Evolutionary conservation across 306 rosid species (phyloP).

Genomic region (Vachellia collinsii): DNA sequence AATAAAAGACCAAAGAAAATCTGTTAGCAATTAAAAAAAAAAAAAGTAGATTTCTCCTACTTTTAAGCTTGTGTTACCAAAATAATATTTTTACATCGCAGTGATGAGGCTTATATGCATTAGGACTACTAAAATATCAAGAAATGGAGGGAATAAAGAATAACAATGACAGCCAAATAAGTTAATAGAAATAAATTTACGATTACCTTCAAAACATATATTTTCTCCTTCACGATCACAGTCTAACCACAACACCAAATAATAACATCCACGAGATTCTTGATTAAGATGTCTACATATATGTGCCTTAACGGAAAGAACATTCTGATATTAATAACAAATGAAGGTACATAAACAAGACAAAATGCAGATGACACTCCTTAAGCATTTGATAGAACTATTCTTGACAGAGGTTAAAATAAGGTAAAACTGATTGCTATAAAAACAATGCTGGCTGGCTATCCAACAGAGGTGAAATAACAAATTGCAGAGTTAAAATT

Average conservation of each 20-base stretch:
- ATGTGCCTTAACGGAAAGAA: slow-evolving; percentile 70
- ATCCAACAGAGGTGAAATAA: not conserved
- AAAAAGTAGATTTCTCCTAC: slow-evolving; percentile 1
- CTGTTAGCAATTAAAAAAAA: not conserved
- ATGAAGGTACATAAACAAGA: slow-evolving; percentile 28
- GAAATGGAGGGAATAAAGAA: slow-evolving; percentile 23
- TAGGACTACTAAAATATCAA: slow-evolving; percentile 14
- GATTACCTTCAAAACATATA: slow-evolving; percentile 92
- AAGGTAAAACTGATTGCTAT: not conserved
- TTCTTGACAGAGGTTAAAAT: slow-evolving; percentile 5
- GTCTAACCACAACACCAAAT: slow-evolving; percentile 93
- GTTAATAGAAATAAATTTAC: slow-evolving; percentile 18
- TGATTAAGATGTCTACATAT: slow-evolving; percentile 82
- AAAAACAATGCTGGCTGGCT: not conserved
- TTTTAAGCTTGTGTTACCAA: slow-evolving; percentile 24
- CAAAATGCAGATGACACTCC: slow-evolving; percentile 29
- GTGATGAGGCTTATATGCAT: slow-evolving; percentile 6
- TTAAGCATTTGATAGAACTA: slow-evolving; percentile 20
- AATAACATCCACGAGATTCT: slow-evolving; percentile 88
- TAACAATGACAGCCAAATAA: slow-evolving; percentile 13
- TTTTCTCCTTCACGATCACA: slow-evolving; percentile 99
- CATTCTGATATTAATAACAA: slow-evolving; percentile 33
- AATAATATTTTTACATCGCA: slow-evolving; percentile 22
- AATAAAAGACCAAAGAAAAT: not conserved
- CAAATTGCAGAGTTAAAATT: not conserved